Evolutionary conservation across 352 stramenopile species (phyloP).

Genomic region (Globisporangium cederbergense): DNA sequence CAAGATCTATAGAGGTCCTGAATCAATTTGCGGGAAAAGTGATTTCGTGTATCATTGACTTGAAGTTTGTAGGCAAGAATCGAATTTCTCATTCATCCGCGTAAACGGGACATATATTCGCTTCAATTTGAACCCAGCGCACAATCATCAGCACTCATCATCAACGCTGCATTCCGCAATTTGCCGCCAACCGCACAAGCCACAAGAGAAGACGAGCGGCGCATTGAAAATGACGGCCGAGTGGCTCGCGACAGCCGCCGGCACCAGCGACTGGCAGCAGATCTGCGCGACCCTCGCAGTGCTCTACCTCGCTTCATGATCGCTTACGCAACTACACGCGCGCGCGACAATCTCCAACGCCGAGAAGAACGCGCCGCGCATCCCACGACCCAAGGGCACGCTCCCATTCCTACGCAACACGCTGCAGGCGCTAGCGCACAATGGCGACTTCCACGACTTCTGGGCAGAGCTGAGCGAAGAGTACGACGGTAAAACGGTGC

Average conservation of each 20-base stretch:
- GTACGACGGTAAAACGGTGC: constrained; percentile 30
- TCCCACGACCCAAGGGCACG: constrained; percentile 18
- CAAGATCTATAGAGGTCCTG: background rate
- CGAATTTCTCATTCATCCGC: background rate
- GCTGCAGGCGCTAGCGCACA: constrained; percentile 31
- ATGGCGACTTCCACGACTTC: constrained; percentile 40
- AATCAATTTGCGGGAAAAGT: background rate
- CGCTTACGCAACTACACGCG: background rate
- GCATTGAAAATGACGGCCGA: background rate
- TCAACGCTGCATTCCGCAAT: background rate
- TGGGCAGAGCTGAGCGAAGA: constrained; percentile 30
- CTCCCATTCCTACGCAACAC: constrained; percentile 44
- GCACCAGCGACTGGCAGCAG: constrained; percentile 1
- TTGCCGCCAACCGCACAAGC: background rate
- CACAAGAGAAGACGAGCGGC: background rate
- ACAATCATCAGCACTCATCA: background rate
- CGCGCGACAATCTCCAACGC: background rate
- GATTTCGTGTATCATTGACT: background rate
- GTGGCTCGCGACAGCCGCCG: background rate
- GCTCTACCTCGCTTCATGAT: background rate
- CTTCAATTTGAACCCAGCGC: background rate
- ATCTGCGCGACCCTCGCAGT: background rate
- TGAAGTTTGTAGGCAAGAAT: background rate
- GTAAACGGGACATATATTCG: background rate
- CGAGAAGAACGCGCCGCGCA: constrained; percentile 9